Percentiles rank a stretch among this genome's conserved stretches.
Conservation (phyloP, 495 filamentous ascomycete species). For the Bacidia gigantensis region DNA sequence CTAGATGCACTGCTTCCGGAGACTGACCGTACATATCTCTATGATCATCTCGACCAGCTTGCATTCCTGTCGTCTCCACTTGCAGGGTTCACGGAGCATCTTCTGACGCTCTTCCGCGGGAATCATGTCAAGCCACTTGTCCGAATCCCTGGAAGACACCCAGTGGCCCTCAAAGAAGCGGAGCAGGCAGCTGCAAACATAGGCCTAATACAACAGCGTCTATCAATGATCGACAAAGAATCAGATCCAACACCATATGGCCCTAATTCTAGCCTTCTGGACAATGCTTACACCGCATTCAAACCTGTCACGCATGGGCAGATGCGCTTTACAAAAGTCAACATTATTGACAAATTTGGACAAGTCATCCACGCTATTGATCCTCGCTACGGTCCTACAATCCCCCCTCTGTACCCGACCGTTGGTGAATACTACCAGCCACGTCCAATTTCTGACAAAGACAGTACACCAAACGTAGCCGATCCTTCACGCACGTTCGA, state of each 20-base stretch:
- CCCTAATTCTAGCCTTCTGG: no score
- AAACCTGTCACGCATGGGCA: constrained; percentile 37
- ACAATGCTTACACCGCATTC: no score
- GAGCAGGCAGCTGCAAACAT: constrained; percentile 13
- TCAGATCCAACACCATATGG: no score
- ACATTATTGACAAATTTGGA: constrained; percentile 41
- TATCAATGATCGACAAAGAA: no score
- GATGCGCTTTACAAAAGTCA: constrained; percentile 29
- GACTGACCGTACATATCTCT: no score
- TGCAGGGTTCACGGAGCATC: constrained; percentile 27
- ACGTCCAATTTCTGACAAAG: neutral
- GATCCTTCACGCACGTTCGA: no score
- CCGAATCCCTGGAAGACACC: constrained; percentile 7
- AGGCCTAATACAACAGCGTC: no score
- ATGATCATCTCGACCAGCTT: no score
- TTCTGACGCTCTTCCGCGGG: constrained; percentile 29
- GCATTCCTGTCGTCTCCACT: constrained; percentile 29
- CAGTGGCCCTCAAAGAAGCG: constrained; percentile 14
- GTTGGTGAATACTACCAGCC: no score
- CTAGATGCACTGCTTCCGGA: no score
- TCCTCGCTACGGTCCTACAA: constrained; percentile 13
- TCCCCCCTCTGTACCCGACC: constrained; percentile 19
- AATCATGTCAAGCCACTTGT: constrained; percentile 32
- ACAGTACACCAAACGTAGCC: neutral
- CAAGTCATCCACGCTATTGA: constrained; percentile 22